phyloP scores from a whole-genome alignment of 768 basidiomycete genomes.

The Strobilomyces echinocephalus region DNA sequence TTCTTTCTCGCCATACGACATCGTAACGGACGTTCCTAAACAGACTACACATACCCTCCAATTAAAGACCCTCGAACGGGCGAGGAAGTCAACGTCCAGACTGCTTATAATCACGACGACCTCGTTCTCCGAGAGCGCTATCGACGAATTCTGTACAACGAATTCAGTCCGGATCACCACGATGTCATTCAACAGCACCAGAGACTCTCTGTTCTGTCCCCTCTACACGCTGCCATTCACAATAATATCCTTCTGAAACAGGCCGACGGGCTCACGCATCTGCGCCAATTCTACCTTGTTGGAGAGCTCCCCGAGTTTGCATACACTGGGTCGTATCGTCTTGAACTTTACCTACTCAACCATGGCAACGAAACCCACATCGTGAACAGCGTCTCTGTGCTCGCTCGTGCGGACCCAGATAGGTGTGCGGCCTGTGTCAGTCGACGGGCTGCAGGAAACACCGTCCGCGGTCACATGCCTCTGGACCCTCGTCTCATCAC shows the following conservation, averaged over 20 bases:
- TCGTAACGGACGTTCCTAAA: neutral
- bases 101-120: slow-evolving; percentile 5
- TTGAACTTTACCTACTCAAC: slow-evolving; percentile 12
- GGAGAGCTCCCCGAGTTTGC: slow-evolving; percentile 15
- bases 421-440: slow-evolving; percentile 10
- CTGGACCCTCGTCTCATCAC: slow-evolving; percentile 13
- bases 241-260: slow-evolving; percentile 4
- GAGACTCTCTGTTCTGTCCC: neutral
- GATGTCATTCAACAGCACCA: neutral
- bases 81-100: slow-evolving; percentile 10
- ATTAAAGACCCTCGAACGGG: slow-evolving; percentile 8
- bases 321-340: slow-evolving; percentile 16
- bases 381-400: slow-evolving; percentile 15
- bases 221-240: neutral
- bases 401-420: slow-evolving; percentile 5
- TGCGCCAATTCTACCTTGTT: slow-evolving; percentile 9
- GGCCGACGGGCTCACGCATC: neutral
- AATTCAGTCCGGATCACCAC: neutral
- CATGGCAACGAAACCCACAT: neutral
- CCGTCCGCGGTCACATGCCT: slow-evolving; percentile 14
- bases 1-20: neutral
- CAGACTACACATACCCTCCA: slow-evolving; percentile 20
- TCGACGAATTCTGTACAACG: slow-evolving; percentile 1
- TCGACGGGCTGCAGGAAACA: slow-evolving; percentile 7
- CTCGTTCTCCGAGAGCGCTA: slow-evolving; percentile 3